These are phyloP conservation scores for Agarophyton chilense DNA, from an alignment of 23 red algal species.

Conservation along the genomic window DNA sequence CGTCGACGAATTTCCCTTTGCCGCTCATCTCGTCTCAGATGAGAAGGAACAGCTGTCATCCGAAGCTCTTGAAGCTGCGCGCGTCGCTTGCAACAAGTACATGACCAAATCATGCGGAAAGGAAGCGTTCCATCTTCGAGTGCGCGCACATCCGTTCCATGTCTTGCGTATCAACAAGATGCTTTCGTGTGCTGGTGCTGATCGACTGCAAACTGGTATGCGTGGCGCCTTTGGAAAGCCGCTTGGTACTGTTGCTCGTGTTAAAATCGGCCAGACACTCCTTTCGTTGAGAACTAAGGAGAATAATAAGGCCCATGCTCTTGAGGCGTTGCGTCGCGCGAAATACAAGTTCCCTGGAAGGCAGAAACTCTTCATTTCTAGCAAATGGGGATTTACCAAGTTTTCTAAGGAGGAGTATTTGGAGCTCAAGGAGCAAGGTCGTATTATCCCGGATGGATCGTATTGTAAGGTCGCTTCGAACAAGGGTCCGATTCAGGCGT, in stretches of 20 bases:
- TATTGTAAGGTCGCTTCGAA: slow-evolving; percentile 83
- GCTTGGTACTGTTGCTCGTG: slow-evolving; percentile 94
- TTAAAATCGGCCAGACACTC: slow-evolving; percentile 97
- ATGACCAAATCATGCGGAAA: slow-evolving; percentile 88
- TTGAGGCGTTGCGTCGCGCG: slow-evolving; percentile 92
- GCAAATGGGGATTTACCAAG: slow-evolving; percentile 95
- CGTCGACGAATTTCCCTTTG: slow-evolving; percentile 94
- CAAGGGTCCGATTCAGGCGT: slow-evolving; percentile 73
- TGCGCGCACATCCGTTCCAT: slow-evolving; percentile 97
- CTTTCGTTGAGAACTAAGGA: slow-evolving; percentile 89
- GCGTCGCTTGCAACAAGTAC: slow-evolving; percentile 98
- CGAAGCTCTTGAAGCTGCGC: slow-evolving; percentile 96
- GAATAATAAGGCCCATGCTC: slow-evolving; percentile 64
- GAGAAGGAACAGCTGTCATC: slow-evolving; percentile 98
- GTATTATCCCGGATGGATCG: slow-evolving; percentile 87
- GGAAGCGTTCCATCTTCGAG: slow-evolving; percentile 97
- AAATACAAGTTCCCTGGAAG: slow-evolving; percentile 99
- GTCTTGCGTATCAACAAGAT: slow-evolving; percentile 99
- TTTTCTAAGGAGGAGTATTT: slow-evolving; percentile 95
- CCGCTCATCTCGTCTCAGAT: slow-evolving; percentile 93
- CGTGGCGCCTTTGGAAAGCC: slow-evolving; percentile 99
- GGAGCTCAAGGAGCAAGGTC: slow-evolving; percentile 72
- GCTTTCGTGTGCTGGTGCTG: slow-evolving; percentile 99
- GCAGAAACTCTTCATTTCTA: slow-evolving; percentile 92
- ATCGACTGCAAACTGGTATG: slow-evolving; percentile 99